Conservation (phyloP, 345 rosid species). For the Punica granatum region DNA sequence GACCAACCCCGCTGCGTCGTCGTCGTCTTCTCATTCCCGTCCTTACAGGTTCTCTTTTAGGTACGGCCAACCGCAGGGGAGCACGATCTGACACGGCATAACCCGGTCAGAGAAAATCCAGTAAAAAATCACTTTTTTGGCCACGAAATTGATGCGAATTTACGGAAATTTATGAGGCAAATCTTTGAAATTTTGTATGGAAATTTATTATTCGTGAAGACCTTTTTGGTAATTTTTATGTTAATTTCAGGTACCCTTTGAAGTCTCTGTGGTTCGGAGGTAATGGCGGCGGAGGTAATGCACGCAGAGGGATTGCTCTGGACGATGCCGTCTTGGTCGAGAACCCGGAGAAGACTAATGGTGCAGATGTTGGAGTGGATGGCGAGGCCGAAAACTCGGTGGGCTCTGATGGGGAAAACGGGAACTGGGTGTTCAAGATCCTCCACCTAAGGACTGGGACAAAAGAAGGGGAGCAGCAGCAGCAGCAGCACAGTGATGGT, state of each 20-base stretch:
- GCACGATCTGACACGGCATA: not conserved
- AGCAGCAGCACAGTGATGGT: conserved; percentile 16
- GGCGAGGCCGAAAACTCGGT: conserved; percentile 14
- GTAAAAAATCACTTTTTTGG: not conserved
- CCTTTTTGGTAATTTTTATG: too few species aligned
- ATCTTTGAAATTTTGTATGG: not conserved
- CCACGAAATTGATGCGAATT: not conserved
- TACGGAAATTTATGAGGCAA: not conserved
- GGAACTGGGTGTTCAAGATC: conserved; percentile 88
- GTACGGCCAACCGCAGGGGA: not conserved
- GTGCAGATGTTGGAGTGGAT: conserved; percentile 14
- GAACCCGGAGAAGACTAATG: conserved; percentile 23
- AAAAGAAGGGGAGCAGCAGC: conserved; percentile 27
- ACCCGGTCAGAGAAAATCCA: not conserved
- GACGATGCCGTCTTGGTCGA: conserved; percentile 56
- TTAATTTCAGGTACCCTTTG: conserved; percentile 25
- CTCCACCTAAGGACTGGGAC: conserved; percentile 62
- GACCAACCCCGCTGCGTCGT: conserved; percentile 18
- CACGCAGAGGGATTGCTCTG: conserved; percentile 40
- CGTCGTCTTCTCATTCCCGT: not conserved
- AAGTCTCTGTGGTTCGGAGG: conserved; percentile 48
- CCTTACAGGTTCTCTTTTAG: conserved; percentile 39
- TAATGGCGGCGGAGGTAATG: conserved; percentile 18
- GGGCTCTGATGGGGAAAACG: conserved; percentile 27
- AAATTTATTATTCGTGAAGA: too few species aligned